Evolutionary conservation across 345 rosid genomes (phyloP).

Genomic region (Microthlaspi erraticum): DNA sequence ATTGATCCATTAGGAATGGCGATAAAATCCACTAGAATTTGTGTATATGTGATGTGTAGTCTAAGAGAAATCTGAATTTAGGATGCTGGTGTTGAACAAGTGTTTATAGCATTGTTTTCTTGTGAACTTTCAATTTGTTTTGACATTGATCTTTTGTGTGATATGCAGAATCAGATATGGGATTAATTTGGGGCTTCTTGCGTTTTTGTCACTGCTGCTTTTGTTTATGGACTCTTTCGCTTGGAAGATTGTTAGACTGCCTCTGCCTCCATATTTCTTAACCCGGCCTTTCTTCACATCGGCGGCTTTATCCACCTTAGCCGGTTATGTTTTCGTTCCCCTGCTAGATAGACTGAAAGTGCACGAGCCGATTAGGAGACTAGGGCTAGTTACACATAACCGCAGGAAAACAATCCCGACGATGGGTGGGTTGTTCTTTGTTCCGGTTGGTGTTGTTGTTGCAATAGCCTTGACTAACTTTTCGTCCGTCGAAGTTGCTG

Average conservation of each 20-base stretch:
- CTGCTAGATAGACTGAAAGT: conserved; percentile 63
- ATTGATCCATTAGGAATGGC: not conserved
- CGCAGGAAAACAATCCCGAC: conserved; percentile 69
- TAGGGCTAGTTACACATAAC: conserved; percentile 51
- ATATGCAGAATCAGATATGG: conserved; percentile 76
- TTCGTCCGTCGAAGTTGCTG: conserved; percentile 74
- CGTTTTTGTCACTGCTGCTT: conserved; percentile 61
- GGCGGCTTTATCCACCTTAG: conserved; percentile 55
- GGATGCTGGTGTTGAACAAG: not conserved
- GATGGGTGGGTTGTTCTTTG: conserved; percentile 85
- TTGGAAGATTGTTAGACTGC: conserved; percentile 91
- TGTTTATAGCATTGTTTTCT: conserved; percentile 14
- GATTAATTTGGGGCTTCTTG: conserved; percentile 63
- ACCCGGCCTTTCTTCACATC: conserved; percentile 71
- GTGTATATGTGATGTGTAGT: conserved; percentile 7
- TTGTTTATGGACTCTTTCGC: conserved; percentile 79
- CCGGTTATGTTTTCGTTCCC: conserved; percentile 79
- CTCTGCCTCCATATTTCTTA: conserved; percentile 72
- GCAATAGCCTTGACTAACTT: conserved; percentile 57
- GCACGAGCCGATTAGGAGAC: conserved; percentile 50
- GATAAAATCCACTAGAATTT: not conserved
- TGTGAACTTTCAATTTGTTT: conserved; percentile 17
- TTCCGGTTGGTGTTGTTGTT: conserved; percentile 79
- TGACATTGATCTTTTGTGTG: conserved; percentile 7
- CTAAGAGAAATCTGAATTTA: not conserved